Percentiles rank a stretch among this genome's conserved stretches.
These are phyloP conservation scores for Phytophthora litchii DNA, from an alignment of 352 stramenopile genomes.

Conservation along the genomic window DNA sequence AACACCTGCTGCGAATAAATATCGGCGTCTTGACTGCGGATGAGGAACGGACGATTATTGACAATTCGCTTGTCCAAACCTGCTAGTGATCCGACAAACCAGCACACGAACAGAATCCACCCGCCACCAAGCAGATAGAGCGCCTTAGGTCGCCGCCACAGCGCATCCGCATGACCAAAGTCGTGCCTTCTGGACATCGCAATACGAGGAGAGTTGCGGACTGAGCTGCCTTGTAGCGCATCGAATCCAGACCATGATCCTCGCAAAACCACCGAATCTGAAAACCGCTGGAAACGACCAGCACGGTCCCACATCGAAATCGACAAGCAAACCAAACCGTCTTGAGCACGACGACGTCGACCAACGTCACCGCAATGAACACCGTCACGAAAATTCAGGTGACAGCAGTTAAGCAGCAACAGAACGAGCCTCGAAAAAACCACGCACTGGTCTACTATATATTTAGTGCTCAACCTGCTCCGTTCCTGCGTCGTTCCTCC, in stretches of 20 bases:
- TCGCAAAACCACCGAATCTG: conserved; percentile 5
- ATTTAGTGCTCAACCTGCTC: conserved; percentile 34
- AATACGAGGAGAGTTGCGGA: conserved; percentile 19
- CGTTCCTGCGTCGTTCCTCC: conserved; percentile 29
- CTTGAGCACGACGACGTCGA: conserved; percentile 4
- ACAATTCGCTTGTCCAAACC: conserved; percentile 16
- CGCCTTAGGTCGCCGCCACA: conserved; percentile 16
- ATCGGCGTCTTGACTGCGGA: conserved; percentile 22
- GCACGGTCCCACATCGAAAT: conserved; percentile 19
- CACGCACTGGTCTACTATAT: conserved; percentile 47
- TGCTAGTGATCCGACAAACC: conserved; percentile 31
- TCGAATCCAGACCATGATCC: not conserved
- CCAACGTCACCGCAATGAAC: conserved; percentile 10
- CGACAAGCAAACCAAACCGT: conserved; percentile 3
- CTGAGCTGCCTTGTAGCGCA: conserved; percentile 6
- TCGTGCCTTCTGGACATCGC: conserved; percentile 22
- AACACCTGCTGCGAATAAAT: conserved; percentile 25
- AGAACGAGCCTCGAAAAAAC: conserved; percentile 25
- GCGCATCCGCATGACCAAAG: not conserved
- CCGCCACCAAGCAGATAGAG: conserved; percentile 30
- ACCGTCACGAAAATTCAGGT: conserved; percentile 21
- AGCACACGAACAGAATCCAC: conserved; percentile 38
- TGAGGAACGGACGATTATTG: conserved; percentile 10
- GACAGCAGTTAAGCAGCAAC: conserved; percentile 10
- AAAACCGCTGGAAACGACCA: conserved; percentile 28